Base-by-base conservation (phyloP, 2,329 filamentous ascomycete genomes). In the Scortechinia acanthostroma region DNA sequence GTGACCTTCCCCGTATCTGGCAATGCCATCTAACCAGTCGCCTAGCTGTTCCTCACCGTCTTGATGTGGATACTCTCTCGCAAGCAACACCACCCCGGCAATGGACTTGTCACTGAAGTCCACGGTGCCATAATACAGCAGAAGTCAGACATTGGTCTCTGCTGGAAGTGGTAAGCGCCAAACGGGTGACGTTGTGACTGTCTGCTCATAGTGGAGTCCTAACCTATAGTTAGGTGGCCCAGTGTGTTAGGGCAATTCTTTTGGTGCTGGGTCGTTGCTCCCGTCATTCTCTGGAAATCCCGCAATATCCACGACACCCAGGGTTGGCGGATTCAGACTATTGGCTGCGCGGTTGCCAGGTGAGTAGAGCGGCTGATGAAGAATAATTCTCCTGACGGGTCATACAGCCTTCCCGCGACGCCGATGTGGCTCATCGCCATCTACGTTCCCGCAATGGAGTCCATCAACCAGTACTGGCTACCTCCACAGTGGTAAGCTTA, bases 311-410 rank as follows among this genome's bases (percentile, higher is more conserved):
- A 65, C 17, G 76, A 80, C 52, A 74, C 73, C 14, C 70, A 79
- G 52, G 69, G 74, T 45, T 81, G 77, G 77, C 65, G 74, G 3
- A 51, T 70, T 2, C 76, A 80, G 51, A 80, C 74, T 3, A 71
- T 72, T 23, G 57, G 54, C 1, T 64, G 61, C 48, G 55, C 56
- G 43, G 42, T 64, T 4, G 55, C 56, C 4, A 60, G 55, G 59
- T 62, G 22, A 21, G 55, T 52, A 19, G 5, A 33, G 40, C 28
- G n/a, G 6, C 15, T 19, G 21, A 4, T 13, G 25, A 42, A 22
- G 10, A 33, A n/a, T 16, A 47, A 15, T 45, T 45, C 22, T 47
- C 45, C 42, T 42, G 43, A 16, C 23, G n/a, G n/a, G n/a, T 30
- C n/a, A n/a, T 30, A 10, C 21, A 74, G 70, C 48, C 62, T 79